Conservation (phyloP, 202 grass and related monocot genomes). For the Setaria italica region DNA sequence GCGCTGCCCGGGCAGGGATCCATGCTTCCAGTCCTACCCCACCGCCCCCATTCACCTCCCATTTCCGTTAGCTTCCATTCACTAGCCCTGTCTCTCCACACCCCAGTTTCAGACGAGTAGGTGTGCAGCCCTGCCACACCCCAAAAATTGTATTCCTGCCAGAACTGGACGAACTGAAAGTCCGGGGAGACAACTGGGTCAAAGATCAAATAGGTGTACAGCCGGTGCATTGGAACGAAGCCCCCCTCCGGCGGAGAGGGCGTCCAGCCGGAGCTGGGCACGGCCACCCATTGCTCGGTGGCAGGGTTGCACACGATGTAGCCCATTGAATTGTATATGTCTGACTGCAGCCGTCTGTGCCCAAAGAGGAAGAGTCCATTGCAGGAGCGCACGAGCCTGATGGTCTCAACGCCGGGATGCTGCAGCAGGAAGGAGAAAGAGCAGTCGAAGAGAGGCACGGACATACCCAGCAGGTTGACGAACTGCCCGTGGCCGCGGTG, state of each 20-base stretch:
- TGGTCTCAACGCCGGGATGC: neutral
- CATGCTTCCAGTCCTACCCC: too few species aligned
- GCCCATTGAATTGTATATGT: too few species aligned
- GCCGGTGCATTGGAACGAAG: too few species aligned
- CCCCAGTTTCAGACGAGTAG: neutral
- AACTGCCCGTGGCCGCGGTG: neutral
- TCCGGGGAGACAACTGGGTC: neutral
- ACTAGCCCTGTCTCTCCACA: neutral
- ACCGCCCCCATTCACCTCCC: too few species aligned
- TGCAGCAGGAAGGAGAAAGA: neutral
- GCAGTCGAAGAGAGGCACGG: neutral
- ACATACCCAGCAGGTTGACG: neutral
- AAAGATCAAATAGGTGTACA: neutral
- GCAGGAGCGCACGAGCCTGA: neutral
- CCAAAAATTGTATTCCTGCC: too few species aligned
- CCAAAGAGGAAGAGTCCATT: constrained; percentile 5
- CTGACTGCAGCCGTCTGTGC: neutral
- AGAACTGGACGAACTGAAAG: neutral
- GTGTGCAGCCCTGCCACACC: too few species aligned
- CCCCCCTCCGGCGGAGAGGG: too few species aligned
- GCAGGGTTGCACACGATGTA: neutral
- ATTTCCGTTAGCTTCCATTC: neutral
- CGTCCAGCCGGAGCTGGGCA: neutral
- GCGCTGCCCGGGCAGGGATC: too few species aligned
- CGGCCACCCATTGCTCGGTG: neutral